phyloP scores from a whole-genome alignment of 2,329 filamentous ascomycete genomes.

The Boeremia exigua region DNA sequence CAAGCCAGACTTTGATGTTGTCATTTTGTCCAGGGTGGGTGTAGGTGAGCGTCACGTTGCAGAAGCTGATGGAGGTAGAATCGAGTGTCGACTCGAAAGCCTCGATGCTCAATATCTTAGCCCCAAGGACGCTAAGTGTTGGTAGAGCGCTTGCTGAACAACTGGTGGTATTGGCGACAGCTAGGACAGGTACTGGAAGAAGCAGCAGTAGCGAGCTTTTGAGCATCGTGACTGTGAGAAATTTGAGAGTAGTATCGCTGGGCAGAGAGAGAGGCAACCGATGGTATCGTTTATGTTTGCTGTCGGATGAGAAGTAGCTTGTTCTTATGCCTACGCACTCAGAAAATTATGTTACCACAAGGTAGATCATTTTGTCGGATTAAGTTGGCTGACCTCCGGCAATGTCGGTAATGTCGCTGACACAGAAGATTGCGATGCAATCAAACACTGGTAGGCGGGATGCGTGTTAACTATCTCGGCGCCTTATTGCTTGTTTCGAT shows the following conservation, averaged over 20 bases:
- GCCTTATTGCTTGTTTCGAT: too few species aligned
- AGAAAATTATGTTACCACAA: not conserved
- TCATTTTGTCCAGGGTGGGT: constrained; percentile 28
- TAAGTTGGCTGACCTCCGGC: too few species aligned
- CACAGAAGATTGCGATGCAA: too few species aligned
- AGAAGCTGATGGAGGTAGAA: constrained; percentile 13
- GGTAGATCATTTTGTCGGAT: too few species aligned
- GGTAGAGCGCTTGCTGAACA: not conserved
- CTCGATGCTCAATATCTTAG: constrained; percentile 3
- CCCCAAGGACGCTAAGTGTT: constrained; percentile 3
- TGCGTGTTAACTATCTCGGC: too few species aligned
- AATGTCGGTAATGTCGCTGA: too few species aligned
- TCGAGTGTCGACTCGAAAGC: constrained; percentile 2
- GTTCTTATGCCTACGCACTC: not conserved
- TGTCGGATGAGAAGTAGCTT: not conserved
- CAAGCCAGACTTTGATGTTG: constrained; percentile 24
- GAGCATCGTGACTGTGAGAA: not conserved
- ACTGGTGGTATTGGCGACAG: not conserved
- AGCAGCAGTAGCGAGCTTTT: constrained; percentile 1
- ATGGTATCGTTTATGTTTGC: not conserved
- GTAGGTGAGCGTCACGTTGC: constrained; percentile 28
- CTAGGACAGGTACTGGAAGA: not conserved
- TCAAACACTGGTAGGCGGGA: too few species aligned
- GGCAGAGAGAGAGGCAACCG: not conserved
- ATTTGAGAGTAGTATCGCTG: not conserved